Evolutionary conservation across 2,329 filamentous ascomycete genomes (phyloP), one percentile per base, ranked within the genome.

Genomic region (Cryphonectria radicalis): DNA sequence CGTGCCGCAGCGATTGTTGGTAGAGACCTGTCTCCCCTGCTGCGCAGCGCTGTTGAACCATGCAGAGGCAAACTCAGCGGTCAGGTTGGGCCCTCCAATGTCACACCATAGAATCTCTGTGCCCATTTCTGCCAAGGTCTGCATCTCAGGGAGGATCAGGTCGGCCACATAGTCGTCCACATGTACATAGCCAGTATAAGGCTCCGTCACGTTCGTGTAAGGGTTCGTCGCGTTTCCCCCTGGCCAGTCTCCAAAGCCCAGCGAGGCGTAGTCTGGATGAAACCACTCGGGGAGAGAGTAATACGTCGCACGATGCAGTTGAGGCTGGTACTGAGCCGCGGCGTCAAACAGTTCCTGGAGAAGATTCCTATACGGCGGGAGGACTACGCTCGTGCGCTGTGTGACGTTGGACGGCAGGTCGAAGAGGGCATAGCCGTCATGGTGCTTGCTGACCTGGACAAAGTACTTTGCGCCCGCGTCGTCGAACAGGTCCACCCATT

Each of bases 31-130:
- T 32, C 53, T 70, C 0, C 70, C 70, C 68, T 71, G 37, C 53
- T 63, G 28, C 0, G 79, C 79, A 6, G 78, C 79, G n/a, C 69
- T 69, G 72, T 85, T 85, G 77, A 81, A 85, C 79, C 81, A 85
- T 5, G 72, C 67, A 0, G 81, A 77, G 8, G 83, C 82, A 73
- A 84, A 85, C 40, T 80, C 76, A 3, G 80, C 78, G 0, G 83
- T 84, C 1, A 78, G 69, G 73, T 84, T 85, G 1, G 83, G 80
- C 1, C 80, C 82, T 14, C 83, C 83, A 64, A 82, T 82, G 71
- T 85, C 82, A 74, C 82, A 85, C 83, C 83, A 85, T 79, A 85
- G 81, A 25, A 85, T 82, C 57, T 85, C 83, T 0, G 81, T 83
- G 59, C 78, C 80, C 77, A 82, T 81, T 11, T 77, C 73, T 3